phyloP scores from a whole-genome alignment of 116 monocot species.

The Zostera marina region DNA sequence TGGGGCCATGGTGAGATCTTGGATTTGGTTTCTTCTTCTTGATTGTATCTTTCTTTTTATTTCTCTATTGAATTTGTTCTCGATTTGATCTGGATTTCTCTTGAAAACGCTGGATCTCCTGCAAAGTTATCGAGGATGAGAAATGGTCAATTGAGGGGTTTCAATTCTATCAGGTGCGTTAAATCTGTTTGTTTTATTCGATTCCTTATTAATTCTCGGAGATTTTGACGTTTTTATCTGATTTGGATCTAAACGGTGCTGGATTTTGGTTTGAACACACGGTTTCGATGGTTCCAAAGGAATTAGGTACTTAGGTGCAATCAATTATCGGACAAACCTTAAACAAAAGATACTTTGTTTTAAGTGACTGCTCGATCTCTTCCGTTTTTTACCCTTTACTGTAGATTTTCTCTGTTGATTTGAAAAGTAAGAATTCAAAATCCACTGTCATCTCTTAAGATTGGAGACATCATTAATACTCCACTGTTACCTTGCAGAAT shows the following conservation, averaged over 20 bases:
- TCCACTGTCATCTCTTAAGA: neutral
- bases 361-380: too few species aligned
- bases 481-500: slow-evolving; percentile 11
- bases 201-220: neutral
- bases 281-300: too few species aligned
- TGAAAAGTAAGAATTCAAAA: neutral
- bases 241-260: neutral
- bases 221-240: neutral
- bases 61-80: neutral
- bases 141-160: slow-evolving; percentile 4
- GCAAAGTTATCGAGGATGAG: neutral
- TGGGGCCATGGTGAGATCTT: neutral
- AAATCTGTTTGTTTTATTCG: neutral
- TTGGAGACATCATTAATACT: neutral
- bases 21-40: neutral
- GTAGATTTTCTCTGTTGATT: neutral
- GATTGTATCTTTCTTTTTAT: neutral
- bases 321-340: too few species aligned
- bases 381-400: too few species aligned
- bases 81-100: neutral
- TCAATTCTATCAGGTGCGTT: slow-evolving; percentile 3
- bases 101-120: slow-evolving; percentile 1
- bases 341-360: too few species aligned
- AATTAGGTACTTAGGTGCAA: too few species aligned
- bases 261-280: neutral